phyloP scores from a whole-genome alignment of 2,329 filamentous ascomycete species.

The Truncatella angustata region DNA sequence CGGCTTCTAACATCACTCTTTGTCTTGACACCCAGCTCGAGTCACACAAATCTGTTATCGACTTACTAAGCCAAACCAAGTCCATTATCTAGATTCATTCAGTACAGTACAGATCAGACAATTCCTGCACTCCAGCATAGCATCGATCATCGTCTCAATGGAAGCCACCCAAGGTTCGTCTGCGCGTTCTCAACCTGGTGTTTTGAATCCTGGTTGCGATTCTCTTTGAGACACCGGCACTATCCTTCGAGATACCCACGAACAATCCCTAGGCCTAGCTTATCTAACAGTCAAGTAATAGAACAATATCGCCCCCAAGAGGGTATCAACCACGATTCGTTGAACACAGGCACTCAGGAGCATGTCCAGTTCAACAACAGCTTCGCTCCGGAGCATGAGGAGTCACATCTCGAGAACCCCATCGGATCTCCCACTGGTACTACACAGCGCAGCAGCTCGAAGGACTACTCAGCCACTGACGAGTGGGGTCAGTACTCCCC shows the following conservation, averaged over 20 bases:
- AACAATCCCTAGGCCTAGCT: too few species aligned
- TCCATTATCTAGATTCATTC: too few species aligned
- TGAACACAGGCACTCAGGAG: background rate
- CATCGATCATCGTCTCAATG: background rate
- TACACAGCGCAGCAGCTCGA: conserved; percentile 31
- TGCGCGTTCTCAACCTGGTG: background rate
- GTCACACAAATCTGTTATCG: too few species aligned
- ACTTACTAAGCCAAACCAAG: too few species aligned
- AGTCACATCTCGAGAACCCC: background rate
- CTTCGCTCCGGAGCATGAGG: conserved; percentile 8
- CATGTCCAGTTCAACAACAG: conserved; percentile 11
- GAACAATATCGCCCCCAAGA: conserved; percentile 7
- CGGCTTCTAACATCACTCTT: background rate
- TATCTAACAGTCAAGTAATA: too few species aligned
- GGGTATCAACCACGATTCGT: background rate
- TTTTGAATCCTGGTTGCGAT: too few species aligned
- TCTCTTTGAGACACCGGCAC: too few species aligned
- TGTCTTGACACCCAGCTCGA: background rate
- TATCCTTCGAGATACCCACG: too few species aligned
- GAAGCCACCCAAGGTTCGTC: conserved; percentile 2
- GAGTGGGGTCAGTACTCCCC: conserved; percentile 45
- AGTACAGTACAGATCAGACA: background rate
- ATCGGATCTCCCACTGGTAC: conserved; percentile 6
- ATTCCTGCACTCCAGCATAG: background rate
- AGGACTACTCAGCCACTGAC: conserved; percentile 33